Conservation (phyloP, 495 filamentous ascomycete species). For the Penicillium bialowiezense region DNA sequence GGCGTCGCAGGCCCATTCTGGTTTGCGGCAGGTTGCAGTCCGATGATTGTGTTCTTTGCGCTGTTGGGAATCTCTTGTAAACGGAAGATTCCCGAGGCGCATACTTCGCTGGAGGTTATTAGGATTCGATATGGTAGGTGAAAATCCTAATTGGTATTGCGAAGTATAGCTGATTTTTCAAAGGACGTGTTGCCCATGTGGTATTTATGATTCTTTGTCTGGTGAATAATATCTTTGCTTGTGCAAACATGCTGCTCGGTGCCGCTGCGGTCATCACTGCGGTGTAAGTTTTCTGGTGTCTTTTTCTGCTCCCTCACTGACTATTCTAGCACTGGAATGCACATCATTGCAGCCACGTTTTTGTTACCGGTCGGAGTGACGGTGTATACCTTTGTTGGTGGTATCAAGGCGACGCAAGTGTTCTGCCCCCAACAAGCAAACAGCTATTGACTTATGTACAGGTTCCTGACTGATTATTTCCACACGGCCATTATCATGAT, state of each 20-base stretch:
- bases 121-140: conserved; percentile 27
- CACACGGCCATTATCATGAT: conserved; percentile 46
- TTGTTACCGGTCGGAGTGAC: conserved; percentile 42
- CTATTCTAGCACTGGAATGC: conserved; percentile 38
- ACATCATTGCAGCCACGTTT: conserved; percentile 43
- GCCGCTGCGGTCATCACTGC: conserved; percentile 36
- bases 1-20: conserved; percentile 39
- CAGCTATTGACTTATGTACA: conserved; percentile 4
- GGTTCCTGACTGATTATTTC: conserved; percentile 47
- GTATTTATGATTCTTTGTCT: conserved; percentile 43
- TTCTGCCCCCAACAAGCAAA: not conserved
- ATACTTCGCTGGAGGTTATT: conserved; percentile 44
- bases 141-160: not conserved
- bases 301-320: not conserved
- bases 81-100: conserved; percentile 42
- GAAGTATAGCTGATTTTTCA: not conserved
- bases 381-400: conserved; percentile 44
- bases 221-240: conserved; percentile 43
- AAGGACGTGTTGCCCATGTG: conserved; percentile 34
- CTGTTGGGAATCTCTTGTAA: conserved; percentile 47
- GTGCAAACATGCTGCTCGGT: conserved; percentile 44
- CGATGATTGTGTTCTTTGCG: conserved; percentile 48
- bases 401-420: conserved; percentile 46
- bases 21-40: conserved; percentile 44
- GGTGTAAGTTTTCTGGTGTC: conserved; percentile 20